Conservation (phyloP, 2,329 filamentous ascomycete species). For the Hymenoscyphus salicellus region DNA sequence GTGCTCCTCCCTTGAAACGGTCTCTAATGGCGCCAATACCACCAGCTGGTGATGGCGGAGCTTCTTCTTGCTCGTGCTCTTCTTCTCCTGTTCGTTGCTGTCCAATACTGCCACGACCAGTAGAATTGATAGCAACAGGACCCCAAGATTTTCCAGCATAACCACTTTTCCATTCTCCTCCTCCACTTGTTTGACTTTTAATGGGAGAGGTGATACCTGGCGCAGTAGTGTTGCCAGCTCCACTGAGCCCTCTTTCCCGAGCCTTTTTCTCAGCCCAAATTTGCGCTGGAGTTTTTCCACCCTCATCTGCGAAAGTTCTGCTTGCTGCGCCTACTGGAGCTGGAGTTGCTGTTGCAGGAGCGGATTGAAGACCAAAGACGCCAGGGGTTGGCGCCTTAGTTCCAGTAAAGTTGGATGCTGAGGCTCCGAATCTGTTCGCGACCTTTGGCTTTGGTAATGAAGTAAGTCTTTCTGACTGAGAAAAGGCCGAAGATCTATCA, state of each 20-base stretch:
- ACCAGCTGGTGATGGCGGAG: constrained; percentile 55
- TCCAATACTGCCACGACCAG: constrained; percentile 54
- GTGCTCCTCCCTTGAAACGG: constrained; percentile 74
- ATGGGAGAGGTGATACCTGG: constrained; percentile 53
- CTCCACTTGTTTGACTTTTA: constrained; percentile 67
- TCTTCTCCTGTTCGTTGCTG: constrained; percentile 63
- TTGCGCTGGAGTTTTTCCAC: constrained; percentile 94
- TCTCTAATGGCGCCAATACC: constrained; percentile 75
- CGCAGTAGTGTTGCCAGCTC: constrained; percentile 45
- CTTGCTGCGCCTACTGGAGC: constrained; percentile 74
- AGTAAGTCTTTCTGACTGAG: constrained; percentile 74
- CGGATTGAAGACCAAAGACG: constrained; percentile 61
- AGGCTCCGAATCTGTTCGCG: constrained; percentile 78
- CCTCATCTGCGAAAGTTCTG: constrained; percentile 89
- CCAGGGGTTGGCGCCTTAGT: constrained; percentile 85
- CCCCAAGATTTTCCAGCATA: constrained; percentile 90
- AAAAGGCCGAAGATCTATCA: constrained; percentile 75
- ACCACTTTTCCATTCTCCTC: constrained; percentile 81
- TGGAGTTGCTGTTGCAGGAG: constrained; percentile 51
- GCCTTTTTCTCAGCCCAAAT: constrained; percentile 98
- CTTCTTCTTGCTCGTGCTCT: constrained; percentile 44
- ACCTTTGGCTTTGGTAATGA: constrained; percentile 92
- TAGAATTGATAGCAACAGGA: constrained; percentile 71
- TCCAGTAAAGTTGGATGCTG: constrained; percentile 69
- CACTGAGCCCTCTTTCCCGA: constrained; percentile 62